Conservation (phyloP, 2,329 filamentous ascomycete species). For the Tolypocladium capitatum region DNA sequence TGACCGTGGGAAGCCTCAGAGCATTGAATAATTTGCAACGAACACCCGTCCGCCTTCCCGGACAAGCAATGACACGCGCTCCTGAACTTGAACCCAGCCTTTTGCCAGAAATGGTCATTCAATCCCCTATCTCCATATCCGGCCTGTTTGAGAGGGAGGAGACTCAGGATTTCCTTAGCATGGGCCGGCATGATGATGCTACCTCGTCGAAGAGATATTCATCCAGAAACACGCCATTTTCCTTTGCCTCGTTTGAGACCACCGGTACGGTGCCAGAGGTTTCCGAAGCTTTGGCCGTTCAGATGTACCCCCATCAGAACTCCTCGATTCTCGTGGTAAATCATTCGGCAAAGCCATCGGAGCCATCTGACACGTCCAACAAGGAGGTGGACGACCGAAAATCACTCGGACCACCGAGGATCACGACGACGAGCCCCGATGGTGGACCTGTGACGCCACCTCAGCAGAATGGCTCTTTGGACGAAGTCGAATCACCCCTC, state of each 20-base stretch:
- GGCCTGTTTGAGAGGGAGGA: conserved; percentile 20
- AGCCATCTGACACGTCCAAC: conserved; percentile 24
- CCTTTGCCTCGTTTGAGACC: conserved; percentile 47
- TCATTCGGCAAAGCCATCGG: conserved; percentile 37
- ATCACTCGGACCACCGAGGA: conserved; percentile 18
- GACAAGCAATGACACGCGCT: background rate
- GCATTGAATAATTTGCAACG: conserved; percentile 33
- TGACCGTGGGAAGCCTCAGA: conserved; percentile 39
- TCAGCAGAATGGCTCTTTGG: conserved; percentile 32
- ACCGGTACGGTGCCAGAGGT: conserved; percentile 47
- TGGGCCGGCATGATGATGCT: conserved; percentile 40
- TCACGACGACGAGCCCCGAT: conserved; percentile 25
- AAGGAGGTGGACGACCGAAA: conserved; percentile 10
- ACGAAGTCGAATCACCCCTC: conserved; percentile 47
- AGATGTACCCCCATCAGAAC: conserved; percentile 51
- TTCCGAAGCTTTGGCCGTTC: conserved; percentile 48
- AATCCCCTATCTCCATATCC: conserved; percentile 1
- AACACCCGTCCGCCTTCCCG: conserved; percentile 5
- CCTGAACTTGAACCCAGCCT: background rate
- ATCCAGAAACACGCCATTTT: conserved; percentile 48
- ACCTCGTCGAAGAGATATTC: conserved; percentile 39
- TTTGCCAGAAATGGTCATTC: background rate
- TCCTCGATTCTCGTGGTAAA: conserved; percentile 49
- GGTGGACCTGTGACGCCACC: conserved; percentile 37
- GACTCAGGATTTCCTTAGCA: conserved; percentile 20